Percentiles rank a stretch among this genome's conserved stretches.
These are phyloP conservation scores for Calonectria henricotiae DNA, from an alignment of 2,329 filamentous ascomycete genomes.

Conservation along the genomic window DNA sequence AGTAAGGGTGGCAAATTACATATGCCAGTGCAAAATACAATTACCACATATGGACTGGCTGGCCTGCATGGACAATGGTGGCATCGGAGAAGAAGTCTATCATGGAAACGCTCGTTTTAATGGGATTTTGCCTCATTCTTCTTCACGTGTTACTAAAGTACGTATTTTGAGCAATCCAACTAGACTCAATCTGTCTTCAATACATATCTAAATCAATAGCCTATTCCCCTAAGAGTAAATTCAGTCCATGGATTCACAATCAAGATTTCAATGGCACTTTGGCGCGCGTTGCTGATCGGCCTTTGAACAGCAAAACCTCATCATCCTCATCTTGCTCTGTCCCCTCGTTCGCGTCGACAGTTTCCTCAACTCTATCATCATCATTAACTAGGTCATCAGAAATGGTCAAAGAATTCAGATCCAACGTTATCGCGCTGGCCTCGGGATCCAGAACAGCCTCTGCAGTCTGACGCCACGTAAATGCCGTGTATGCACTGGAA, in stretches of 20 bases:
- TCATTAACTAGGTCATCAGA: no score
- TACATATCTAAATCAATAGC: no score
- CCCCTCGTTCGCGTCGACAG: not conserved
- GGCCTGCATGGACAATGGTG: no score
- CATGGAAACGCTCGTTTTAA: no score
- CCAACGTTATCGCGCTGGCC: not conserved
- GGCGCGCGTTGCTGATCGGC: not conserved
- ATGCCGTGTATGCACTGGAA: slow-evolving; percentile 24
- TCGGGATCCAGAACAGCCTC: not conserved
- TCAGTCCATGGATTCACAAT: not conserved
- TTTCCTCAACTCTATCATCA: not conserved
- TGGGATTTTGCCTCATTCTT: not conserved
- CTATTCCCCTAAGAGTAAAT: no score
- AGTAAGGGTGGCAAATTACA: no score
- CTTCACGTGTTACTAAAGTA: no score
- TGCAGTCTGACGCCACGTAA: not conserved
- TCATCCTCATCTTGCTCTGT: slow-evolving; percentile 1
- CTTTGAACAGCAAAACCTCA: slow-evolving; percentile 18
- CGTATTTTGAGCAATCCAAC: no score
- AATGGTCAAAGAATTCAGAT: not conserved
- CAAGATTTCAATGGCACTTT: not conserved
- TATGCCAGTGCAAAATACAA: no score
- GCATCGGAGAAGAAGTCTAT: no score
- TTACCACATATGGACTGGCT: no score
- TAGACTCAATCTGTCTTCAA: no score